These are phyloP conservation scores for Beauveria sp. DNA, from an alignment of 2,329 filamentous ascomycete species.

Conservation along the genomic window DNA sequence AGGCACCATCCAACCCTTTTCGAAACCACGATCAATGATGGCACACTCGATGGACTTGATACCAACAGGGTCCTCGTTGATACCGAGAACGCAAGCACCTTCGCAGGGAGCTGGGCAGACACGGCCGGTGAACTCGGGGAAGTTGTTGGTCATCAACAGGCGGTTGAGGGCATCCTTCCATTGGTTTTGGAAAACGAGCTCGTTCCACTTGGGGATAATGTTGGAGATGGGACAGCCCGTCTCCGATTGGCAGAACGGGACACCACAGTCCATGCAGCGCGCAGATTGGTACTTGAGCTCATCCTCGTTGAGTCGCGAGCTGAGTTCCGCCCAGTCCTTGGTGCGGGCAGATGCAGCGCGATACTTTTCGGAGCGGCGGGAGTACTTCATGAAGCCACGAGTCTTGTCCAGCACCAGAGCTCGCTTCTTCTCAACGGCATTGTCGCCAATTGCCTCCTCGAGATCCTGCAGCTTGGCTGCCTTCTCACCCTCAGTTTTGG, in stretches of 20 bases:
- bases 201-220: constrained; percentile 97
- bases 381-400: constrained; percentile 94
- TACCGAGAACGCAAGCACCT: constrained; percentile 89
- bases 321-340: constrained; percentile 91
- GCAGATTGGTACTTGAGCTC: constrained; percentile 95
- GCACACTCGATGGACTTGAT: constrained; percentile 99
- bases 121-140: constrained; percentile 95
- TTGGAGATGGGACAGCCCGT: constrained; percentile 94
- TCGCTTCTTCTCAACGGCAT: constrained; percentile 79
- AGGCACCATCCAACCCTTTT: constrained; percentile 97
- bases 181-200: constrained; percentile 65
- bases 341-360: constrained; percentile 74
- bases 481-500: constrained; percentile 63
- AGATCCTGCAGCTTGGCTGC: constrained; percentile 70
- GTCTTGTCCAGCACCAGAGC: constrained; percentile 96
- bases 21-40: constrained; percentile 94
- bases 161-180: constrained; percentile 91
- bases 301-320: constrained; percentile 79
- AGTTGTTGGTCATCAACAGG: constrained; percentile 94
- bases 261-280: constrained; percentile 97
- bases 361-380: constrained; percentile 88
- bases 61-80: constrained; percentile 93
- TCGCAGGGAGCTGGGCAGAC: constrained; percentile 96
- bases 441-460: constrained; percentile 82
- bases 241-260: constrained; percentile 96